Base-by-base conservation (phyloP, 2,329 filamentous ascomycete species). In the Beauveria varroae region DNA sequence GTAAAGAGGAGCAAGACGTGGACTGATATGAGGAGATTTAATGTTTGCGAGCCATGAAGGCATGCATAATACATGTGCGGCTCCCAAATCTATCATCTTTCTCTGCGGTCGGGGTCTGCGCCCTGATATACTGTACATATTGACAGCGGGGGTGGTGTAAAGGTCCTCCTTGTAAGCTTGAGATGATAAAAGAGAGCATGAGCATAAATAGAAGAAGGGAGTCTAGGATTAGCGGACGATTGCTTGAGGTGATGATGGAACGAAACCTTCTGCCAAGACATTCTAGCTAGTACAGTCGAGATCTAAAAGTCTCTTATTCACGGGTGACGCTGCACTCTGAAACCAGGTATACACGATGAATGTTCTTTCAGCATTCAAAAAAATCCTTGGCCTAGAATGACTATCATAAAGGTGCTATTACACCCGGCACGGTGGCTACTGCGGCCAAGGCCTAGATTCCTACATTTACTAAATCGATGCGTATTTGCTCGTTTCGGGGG, bases 21-120 rank as follows among this genome's bases (percentile, higher is more conserved):
- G 53, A 57, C 40, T 53, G 49, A 53, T 46, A 60, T 53, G 57
- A 54, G 57, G 57, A 28, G 57, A 60, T 60, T 30, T 60, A 40
- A 60, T 53, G 28, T 37, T 34, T n/a, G 20, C 14, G 47, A 49
- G 40, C 40, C 40, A 54, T 40, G 40, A 5, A 54, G 47, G 34
- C 58, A 43, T 34, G 51, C 12, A 54, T 56, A 43, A 7, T 22
- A n/a, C 43, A 50, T 55, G 51, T 18, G 26, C 20, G 16, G 50
- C 41, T 47, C 57, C 14, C 8, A 26, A 54, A 54, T 60, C 46
- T 24, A 37, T 26, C 40, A 12, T 46, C 40, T 47, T 30, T 53
- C 9, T 30, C 14, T 53, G 49, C 9, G 37, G 57, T 20, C 14
- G 14, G 34, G 37, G 18, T 24, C 7, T 7, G 37, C n/a, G 28